These are phyloP conservation scores for Pichia nanzhaoensis DNA, from an alignment of 805 yeast genomes.

Conservation along the genomic window DNA sequence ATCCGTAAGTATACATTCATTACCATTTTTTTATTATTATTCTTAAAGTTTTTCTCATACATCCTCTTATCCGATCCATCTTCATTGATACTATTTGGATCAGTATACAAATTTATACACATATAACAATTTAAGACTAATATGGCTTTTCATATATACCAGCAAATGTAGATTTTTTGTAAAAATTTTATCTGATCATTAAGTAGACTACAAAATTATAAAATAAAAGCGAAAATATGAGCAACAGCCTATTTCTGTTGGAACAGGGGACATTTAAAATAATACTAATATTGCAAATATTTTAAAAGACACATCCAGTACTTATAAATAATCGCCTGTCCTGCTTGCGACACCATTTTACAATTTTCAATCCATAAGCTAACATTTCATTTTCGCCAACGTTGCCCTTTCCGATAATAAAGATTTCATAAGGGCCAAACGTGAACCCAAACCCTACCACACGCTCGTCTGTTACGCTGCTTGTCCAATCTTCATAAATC, in stretches of 20 bases:
- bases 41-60: neutral
- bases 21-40: neutral
- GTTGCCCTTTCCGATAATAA: slow-evolving; percentile 51
- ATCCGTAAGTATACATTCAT: too few species aligned
- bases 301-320: slow-evolving; percentile 2
- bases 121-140: neutral
- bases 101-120: too few species aligned
- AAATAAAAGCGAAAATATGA: too few species aligned
- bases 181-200: too few species aligned
- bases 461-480: slow-evolving; percentile 11
- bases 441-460: slow-evolving; percentile 21
- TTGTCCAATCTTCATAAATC: slow-evolving; percentile 6
- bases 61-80: neutral
- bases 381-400: slow-evolving; percentile 49
- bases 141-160: slow-evolving; percentile 35
- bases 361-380: slow-evolving; percentile 54
- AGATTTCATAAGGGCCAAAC: slow-evolving; percentile 48
- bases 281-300: too few species aligned
- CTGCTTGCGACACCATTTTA: slow-evolving; percentile 70
- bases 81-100: too few species aligned
- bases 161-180: too few species aligned
- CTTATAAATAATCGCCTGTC: slow-evolving; percentile 66
- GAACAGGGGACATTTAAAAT: too few species aligned
- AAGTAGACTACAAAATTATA: too few species aligned
- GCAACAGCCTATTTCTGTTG: too few species aligned